phyloP scores from a whole-genome alignment of 306 rosid genomes.

The Sphenostylis stenocarpa region DNA sequence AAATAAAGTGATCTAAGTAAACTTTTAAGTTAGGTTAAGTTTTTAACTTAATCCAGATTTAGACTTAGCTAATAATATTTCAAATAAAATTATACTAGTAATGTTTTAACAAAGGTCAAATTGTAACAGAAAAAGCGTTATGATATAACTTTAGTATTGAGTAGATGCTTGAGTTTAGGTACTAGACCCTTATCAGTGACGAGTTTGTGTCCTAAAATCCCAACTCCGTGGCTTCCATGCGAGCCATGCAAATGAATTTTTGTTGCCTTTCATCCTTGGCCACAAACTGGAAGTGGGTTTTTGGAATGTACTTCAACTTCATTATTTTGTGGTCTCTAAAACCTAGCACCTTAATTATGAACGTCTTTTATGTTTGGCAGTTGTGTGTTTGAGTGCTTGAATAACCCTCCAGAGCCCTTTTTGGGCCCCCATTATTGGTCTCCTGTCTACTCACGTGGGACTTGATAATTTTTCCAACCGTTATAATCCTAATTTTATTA shows the following conservation, averaged over 20 bases:
- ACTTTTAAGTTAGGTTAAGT: too few species aligned
- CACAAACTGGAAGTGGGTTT: not conserved
- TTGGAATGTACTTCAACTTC: not conserved
- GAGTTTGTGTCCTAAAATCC: not conserved
- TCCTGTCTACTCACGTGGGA: not conserved
- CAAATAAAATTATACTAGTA: too few species aligned
- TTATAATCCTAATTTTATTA: not conserved
- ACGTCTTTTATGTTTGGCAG: not conserved
- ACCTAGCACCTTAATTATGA: not conserved
- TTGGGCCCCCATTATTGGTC: not conserved
- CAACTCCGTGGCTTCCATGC: not conserved
- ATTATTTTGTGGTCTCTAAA: not conserved
- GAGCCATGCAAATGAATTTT: not conserved
- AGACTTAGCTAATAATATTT: too few species aligned
- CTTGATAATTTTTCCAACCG: not conserved
- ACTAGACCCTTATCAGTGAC: too few species aligned
- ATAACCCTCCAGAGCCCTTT: not conserved
- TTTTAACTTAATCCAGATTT: too few species aligned
- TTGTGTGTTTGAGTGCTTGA: not conserved
- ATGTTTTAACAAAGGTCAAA: too few species aligned
- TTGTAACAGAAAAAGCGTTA: too few species aligned
- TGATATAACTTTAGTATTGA: too few species aligned
- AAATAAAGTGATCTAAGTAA: too few species aligned
- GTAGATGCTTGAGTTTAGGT: too few species aligned
- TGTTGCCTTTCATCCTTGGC: not conserved